These are phyloP conservation scores for Sextonia rubra DNA, from an alignment of 164 flowering plant genomes.

Conservation along the genomic window DNA sequence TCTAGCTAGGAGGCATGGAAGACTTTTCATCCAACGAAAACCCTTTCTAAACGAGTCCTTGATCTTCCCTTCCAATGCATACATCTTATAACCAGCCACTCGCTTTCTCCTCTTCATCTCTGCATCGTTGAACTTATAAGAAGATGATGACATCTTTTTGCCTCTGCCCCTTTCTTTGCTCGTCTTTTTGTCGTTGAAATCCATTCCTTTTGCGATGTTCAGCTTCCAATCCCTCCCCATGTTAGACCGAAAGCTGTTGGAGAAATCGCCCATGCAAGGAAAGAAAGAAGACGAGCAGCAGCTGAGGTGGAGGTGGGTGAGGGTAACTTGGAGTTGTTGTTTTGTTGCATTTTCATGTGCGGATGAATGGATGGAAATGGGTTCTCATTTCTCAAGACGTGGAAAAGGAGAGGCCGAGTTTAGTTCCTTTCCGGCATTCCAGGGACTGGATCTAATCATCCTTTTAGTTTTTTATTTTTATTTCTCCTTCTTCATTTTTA, in stretches of 20 bases:
- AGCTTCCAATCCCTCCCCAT: conserved; percentile 27
- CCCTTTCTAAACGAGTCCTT: conserved; percentile 59
- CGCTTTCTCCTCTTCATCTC: conserved; percentile 65
- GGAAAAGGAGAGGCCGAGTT: too few species aligned
- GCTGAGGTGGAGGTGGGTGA: too few species aligned
- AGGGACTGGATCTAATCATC: too few species aligned
- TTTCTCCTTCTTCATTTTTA: too few species aligned
- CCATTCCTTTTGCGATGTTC: conserved; percentile 47
- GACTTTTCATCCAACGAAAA: conserved; percentile 75
- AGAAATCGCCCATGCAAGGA: conserved; percentile 24
- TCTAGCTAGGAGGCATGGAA: conserved; percentile 56
- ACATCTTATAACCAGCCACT: conserved; percentile 58
- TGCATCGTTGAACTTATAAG: conserved; percentile 51
- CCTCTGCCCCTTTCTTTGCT: conserved; percentile 8
- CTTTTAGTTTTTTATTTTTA: too few species aligned
- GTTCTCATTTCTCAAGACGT: too few species aligned
- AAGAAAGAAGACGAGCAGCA: too few species aligned
- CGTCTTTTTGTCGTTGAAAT: conserved; percentile 17
- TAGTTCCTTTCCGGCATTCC: too few species aligned
- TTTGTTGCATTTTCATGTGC: too few species aligned
- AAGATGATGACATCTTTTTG: neutral
- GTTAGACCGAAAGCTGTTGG: conserved; percentile 19
- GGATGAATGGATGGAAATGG: too few species aligned
- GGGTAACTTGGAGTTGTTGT: too few species aligned
- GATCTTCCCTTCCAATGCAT: conserved; percentile 64